Evolutionary conservation across 2,329 filamentous ascomycete species (phyloP), one percentile per base, ranked within the genome.

Genomic region (Samsoniella hepiali): DNA sequence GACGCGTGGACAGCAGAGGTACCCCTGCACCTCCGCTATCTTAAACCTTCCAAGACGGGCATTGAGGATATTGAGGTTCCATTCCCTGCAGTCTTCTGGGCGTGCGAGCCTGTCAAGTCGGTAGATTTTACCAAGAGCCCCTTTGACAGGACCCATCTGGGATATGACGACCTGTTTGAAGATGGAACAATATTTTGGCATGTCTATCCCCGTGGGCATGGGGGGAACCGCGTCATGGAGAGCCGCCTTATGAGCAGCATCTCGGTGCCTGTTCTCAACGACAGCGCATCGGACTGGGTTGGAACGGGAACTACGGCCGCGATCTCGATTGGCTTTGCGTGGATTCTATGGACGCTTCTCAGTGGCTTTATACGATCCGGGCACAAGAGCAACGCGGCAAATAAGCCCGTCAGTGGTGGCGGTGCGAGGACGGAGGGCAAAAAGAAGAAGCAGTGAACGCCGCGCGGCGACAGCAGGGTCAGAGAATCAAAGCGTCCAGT

Each of bases 1-100:
- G 71, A 78, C 17, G 74, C 77, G 13, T 92, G 87, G 86, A 89
- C 83, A 7, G 84, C 84, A 11, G 84, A 88, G 64, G 84, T 98
- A 42, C 93, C 94, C 0, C 82, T 96, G 15, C 94, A 98, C 72
- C 82, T 97, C 3, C 89, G 94, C 38, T 98, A 97, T 73, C 81
- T 96, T 5, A 77, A 81, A 6, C 90, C 90, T 0, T 81, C 82
- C 0, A 73, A 75, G 50, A 80, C 80, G 3, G 88, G 88, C 3
- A 80, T 85, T 66, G 74, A 77, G 2, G 68, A 80, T 5, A 75
- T 88, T 1, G 77, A 86, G n/a, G 74, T 95, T 0, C 91, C 94
- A 0, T 93, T 90, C 78, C 94, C 94, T 0, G 84, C 86, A 0
- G 84, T 97, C 0, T 97, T 97, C 79, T 97, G 93, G 93, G 92